These are phyloP conservation scores for Metarhizium humberi DNA, from an alignment of 2,329 filamentous ascomycete species.

Conservation along the genomic window DNA sequence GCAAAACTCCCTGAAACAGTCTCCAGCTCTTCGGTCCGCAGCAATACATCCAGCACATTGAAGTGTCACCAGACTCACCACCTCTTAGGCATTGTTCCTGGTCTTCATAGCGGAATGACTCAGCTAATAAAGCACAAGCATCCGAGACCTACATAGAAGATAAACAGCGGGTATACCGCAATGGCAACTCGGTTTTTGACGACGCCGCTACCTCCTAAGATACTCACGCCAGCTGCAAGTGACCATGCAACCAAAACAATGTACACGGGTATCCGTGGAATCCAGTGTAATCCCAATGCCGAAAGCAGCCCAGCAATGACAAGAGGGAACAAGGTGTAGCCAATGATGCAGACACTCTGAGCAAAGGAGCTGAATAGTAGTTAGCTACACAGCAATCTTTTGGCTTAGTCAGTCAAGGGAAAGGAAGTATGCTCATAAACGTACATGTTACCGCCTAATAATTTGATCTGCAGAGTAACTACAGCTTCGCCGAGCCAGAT, in stretches of 20 bases:
- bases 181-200: conserved; percentile 90
- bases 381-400: background rate
- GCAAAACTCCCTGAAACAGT: background rate
- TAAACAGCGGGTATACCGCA: conserved; percentile 87
- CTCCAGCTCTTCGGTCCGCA: background rate
- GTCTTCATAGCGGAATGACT: background rate
- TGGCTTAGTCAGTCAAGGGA: background rate
- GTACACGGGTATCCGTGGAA: conserved; percentile 85
- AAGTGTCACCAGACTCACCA: background rate
- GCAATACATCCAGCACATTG: background rate
- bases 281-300: conserved; percentile 67
- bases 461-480: conserved; percentile 95
- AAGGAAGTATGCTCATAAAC: conserved; percentile 26
- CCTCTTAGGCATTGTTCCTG: background rate
- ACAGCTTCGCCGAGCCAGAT: conserved; percentile 96
- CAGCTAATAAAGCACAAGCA: conserved; percentile 97
- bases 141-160: conserved; percentile 89
- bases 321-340: conserved; percentile 94
- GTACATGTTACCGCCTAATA: conserved; percentile 94
- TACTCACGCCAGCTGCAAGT: conserved; percentile 88
- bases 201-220: conserved; percentile 88
- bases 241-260: conserved; percentile 85
- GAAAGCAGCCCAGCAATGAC: conserved; percentile 89
- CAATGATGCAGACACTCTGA: conserved; percentile 95
- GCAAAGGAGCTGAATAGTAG: conserved; percentile 69